Conservation (phyloP, 78 protist species). For the Dictyostelium intermedium region DNA sequence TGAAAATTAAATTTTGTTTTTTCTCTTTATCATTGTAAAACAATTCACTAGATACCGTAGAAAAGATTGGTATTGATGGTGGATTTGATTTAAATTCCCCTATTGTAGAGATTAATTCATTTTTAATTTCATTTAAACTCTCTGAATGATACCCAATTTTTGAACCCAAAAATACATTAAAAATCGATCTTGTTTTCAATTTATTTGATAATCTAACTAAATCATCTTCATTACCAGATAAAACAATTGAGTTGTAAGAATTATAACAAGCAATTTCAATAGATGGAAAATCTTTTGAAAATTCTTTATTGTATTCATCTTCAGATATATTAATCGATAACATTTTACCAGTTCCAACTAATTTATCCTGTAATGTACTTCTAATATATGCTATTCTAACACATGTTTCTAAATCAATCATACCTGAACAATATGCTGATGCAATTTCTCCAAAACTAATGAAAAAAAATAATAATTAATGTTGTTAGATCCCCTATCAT, state of each 20-base stretch:
- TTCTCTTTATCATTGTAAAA: not conserved
- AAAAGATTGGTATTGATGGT: slow-evolving; percentile 17
- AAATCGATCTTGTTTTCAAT: not conserved
- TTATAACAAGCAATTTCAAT: slow-evolving; percentile 37
- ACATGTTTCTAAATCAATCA: not conserved
- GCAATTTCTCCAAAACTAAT: not conserved
- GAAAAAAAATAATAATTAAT: too few species aligned
- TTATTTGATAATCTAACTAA: not conserved
- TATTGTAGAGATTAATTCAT: not conserved
- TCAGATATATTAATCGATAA: not conserved
- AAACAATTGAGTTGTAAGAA: slow-evolving; percentile 17
- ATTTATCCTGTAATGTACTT: not conserved
- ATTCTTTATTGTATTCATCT: not conserved
- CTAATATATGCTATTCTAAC: not conserved
- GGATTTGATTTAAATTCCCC: not conserved
- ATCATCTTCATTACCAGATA: not conserved
- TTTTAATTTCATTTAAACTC: not conserved
- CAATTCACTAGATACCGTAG: not conserved
- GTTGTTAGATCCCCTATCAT: too few species aligned
- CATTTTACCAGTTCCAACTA: slow-evolving; percentile 60
- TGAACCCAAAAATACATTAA: not conserved
- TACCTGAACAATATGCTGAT: slow-evolving; percentile 13
- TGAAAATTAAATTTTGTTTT: not conserved
- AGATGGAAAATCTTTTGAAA: not conserved
- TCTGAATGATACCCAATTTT: slow-evolving; percentile 26